Base-by-base conservation (phyloP, 2,329 filamentous ascomycete species). In the Aureobasidium sp. region DNA sequence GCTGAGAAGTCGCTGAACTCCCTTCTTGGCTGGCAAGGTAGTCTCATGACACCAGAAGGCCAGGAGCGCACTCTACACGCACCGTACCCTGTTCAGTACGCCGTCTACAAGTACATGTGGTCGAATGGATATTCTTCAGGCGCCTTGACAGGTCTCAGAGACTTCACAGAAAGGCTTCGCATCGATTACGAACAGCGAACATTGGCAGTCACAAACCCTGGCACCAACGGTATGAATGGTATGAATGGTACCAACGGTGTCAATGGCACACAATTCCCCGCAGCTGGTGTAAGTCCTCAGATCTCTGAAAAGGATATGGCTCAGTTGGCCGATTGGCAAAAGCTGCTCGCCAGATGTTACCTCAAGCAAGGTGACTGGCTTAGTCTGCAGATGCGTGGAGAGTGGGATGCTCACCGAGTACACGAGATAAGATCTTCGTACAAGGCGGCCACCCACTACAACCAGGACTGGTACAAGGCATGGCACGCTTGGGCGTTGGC, bases 401-500 rank as follows among this genome's bases (percentile, higher is more conserved):
- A 94, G 67, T 99, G 94, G 95, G 87, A 90, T 66, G 85, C 90
- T 65, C 88, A 90, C 9, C 87, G 90, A 67, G 90, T 96, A 4
- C 85, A 89, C 57, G 93, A 97, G 59, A 91, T 99, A 63, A 80
- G 99, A 27, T 83, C 85, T n/a, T 91, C 94, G 1, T 99, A 97
- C 74, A 87, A 87, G 20, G 88, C 92, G 63, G 95, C 95, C 1
- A 99, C 94, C 1, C 87, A 90, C 63, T 97, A 95, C 76, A 96
- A 99, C 72, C 88, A 91, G 37, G 87, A 88, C 64, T 99, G 93
- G 85, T 99, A 99, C 79, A 99, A 99, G 77, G 94, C 95, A 8
- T 99, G 94, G 94, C 94, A 99, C 75, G 90, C 94, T 0, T 99
- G 94, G 93, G 95, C 94, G 12, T 77, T 99, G 65, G 93, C 94